phyloP scores from a whole-genome alignment of 2,329 filamentous ascomycete species.

The Elsinoe arachidis region DNA sequence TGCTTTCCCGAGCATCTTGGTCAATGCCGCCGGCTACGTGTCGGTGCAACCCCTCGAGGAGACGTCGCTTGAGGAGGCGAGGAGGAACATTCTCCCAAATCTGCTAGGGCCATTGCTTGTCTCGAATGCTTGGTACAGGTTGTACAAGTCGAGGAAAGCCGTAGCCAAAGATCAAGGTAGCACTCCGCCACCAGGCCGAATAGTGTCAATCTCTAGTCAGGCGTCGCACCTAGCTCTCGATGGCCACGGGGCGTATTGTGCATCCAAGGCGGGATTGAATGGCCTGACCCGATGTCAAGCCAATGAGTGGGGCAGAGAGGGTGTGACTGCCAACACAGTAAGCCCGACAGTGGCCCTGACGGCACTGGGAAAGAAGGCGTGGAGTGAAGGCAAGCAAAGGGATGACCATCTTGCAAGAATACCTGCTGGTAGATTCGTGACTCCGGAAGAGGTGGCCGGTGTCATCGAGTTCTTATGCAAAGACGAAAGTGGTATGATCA shows the following conservation, averaged over 20 bases:
- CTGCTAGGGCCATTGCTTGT: constrained; percentile 39
- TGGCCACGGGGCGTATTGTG: constrained; percentile 40
- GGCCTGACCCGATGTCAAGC: constrained; percentile 40
- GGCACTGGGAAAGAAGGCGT: constrained; percentile 33
- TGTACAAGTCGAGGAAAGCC: constrained; percentile 30
- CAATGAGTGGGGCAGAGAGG: constrained; percentile 38
- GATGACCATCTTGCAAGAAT: constrained; percentile 16
- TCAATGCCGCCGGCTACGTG: constrained; percentile 34
- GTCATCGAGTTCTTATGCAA: constrained; percentile 44
- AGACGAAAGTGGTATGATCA: constrained; percentile 30
- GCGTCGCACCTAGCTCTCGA: constrained; percentile 40
- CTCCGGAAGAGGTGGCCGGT: constrained; percentile 55
- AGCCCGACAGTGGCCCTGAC: constrained; percentile 42
- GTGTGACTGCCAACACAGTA: constrained; percentile 40
- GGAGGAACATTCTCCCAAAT: constrained; percentile 38
- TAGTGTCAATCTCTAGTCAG: constrained; percentile 40
- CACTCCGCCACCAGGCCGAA: constrained; percentile 28
- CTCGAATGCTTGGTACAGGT: constrained; percentile 36
- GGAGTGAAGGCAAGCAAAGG: constrained; percentile 22
- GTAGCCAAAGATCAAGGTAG: constrained; percentile 13
- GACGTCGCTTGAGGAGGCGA: constrained; percentile 35
- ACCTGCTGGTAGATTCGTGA: constrained; percentile 19
- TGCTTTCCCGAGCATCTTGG: constrained; percentile 27
- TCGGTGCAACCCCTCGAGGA: constrained; percentile 37
- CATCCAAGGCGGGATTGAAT: constrained; percentile 39